These are phyloP conservation scores for Tardiomyces depauwii DNA, from an alignment of 1,139 yeast species.

Conservation along the genomic window DNA sequence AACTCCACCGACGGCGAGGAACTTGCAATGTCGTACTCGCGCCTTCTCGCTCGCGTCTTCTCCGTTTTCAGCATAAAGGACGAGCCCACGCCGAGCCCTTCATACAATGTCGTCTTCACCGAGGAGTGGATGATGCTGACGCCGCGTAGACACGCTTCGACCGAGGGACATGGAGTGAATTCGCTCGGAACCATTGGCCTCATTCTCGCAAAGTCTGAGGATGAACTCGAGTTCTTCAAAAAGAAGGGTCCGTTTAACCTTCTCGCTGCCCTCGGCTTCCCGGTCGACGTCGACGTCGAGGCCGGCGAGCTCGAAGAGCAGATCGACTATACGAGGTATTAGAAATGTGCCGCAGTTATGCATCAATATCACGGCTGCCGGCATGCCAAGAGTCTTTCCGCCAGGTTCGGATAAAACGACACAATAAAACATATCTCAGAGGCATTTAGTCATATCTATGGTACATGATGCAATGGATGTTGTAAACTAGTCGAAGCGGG, in stretches of 20 bases:
- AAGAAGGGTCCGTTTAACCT: conserved; percentile 26
- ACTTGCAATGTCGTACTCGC: conserved; percentile 52
- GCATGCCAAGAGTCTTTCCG: too few species aligned
- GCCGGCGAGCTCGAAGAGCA: conserved; percentile 11
- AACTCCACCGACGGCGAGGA: conserved; percentile 29
- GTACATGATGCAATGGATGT: not conserved
- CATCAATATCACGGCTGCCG: too few species aligned
- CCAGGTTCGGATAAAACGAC: too few species aligned
- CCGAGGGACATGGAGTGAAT: conserved; percentile 50
- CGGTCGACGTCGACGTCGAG: conserved; percentile 27
- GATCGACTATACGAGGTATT: conserved; percentile 15
- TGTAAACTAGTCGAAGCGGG: not conserved
- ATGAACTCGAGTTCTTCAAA: conserved; percentile 25
- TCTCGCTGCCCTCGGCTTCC: conserved; percentile 53
- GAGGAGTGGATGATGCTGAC: conserved; percentile 72
- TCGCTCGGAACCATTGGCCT: conserved; percentile 76
- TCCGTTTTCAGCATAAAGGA: conserved; percentile 9
- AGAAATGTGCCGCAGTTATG: conserved; percentile 4
- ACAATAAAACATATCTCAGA: too few species aligned
- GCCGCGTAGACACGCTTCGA: conserved; percentile 43
- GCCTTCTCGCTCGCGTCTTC: conserved; percentile 58
- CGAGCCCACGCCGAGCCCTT: conserved; percentile 26
- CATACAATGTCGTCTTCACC: conserved; percentile 76
- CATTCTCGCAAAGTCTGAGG: conserved; percentile 60
- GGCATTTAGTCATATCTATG: not conserved